Percentiles rank a stretch among this genome's conserved stretches.
These are phyloP conservation scores for Fraxinus albicans DNA, from an alignment of 305 asterid genomes.

Conservation along the genomic window DNA sequence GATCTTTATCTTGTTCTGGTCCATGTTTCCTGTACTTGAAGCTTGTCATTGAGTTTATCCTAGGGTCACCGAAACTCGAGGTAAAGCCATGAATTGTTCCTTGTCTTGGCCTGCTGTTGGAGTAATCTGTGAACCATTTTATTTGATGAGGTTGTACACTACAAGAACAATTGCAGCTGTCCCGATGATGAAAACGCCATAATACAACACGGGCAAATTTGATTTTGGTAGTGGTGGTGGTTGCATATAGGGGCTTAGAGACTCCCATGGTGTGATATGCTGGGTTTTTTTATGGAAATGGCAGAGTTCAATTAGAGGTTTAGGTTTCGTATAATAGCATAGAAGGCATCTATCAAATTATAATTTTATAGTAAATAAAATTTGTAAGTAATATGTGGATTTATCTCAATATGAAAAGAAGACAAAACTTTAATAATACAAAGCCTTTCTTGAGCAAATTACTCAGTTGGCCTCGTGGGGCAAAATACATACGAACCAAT, in stretches of 20 bases:
- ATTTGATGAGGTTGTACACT: not conserved
- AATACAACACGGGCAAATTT: not conserved
- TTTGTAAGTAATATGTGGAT: not conserved
- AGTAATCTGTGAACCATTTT: not conserved
- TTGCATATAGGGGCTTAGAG: not conserved
- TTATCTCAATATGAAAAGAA: not conserved
- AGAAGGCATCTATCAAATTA: not conserved
- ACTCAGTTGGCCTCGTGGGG: not conserved
- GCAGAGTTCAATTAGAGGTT: not conserved
- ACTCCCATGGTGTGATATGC: not conserved
- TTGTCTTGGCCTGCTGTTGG: not conserved
- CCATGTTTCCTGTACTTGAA: conserved; percentile 37
- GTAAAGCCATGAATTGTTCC: conserved; percentile 1
- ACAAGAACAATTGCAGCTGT: not conserved
- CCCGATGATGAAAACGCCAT: not conserved
- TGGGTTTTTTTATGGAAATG: not conserved
- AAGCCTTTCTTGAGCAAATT: not conserved
- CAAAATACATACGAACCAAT: not conserved
- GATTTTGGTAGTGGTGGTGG: not conserved
- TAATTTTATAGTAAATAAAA: not conserved
- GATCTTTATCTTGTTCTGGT: conserved; percentile 2
- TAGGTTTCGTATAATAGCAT: not conserved
- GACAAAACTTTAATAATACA: not conserved
- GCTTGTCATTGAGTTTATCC: conserved; percentile 17
- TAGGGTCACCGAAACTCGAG: not conserved